Percentiles rank a stretch among this genome's conserved stretches.
These are phyloP conservation scores for Picea abies DNA, from an alignment of 83 land plant species.

Conservation along the genomic window DNA sequence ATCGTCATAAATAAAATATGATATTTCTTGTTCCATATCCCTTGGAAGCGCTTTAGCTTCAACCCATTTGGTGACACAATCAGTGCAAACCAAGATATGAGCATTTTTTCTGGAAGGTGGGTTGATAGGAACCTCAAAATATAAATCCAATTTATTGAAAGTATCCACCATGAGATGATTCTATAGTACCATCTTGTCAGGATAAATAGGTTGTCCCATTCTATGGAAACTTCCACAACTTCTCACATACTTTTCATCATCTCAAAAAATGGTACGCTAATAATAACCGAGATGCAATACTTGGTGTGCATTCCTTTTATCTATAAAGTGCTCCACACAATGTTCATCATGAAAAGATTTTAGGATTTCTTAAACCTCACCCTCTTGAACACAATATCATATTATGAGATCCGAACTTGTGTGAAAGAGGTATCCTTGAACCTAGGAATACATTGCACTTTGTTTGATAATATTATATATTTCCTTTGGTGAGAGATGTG, in stretches of 20 bases:
- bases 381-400: background rate
- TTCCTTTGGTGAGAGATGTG: too few species aligned
- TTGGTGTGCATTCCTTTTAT: background rate
- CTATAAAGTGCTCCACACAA: background rate
- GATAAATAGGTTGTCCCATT: background rate
- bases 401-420: too few species aligned
- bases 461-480: too few species aligned
- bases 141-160: background rate
- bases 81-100: background rate
- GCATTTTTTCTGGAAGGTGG: background rate
- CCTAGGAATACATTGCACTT: too few species aligned
- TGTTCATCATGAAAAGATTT: background rate
- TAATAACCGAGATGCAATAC: background rate
- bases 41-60: background rate
- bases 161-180: background rate
- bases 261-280: background rate
- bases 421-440: too few species aligned
- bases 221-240: background rate
- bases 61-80: background rate
- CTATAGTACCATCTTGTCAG: background rate
- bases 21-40: background rate
- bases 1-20: background rate
- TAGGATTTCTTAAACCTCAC: background rate
- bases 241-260: background rate
- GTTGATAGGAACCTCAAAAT: background rate